Base-by-base conservation (phyloP, 768 basidiomycete genomes). In the Sarcomyxa edulis region DNA sequence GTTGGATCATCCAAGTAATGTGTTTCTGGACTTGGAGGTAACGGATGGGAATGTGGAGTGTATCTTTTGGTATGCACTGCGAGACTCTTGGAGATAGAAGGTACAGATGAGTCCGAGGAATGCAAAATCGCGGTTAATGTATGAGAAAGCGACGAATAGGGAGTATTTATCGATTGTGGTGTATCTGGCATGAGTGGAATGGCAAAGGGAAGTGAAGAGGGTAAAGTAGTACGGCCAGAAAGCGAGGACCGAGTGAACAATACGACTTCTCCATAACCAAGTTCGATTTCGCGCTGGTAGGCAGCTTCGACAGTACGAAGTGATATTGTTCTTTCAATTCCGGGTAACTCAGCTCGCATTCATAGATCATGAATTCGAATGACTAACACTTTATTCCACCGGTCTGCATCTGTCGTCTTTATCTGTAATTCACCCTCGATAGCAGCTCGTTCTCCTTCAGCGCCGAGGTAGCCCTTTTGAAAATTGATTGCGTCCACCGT, bases 381-480 rank as follows among this genome's bases (percentile, higher is more conserved):
- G 37, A 76, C 88, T 69, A 60, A 88, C 89, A 89, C 65, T 65
- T 77, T 77, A 40, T 63, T 59, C 78, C 83, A 86, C 47, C 64
- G 69, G 37, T 64, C 66, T 37, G 68, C 62, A 40, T 72, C 70
- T 24, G 70, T 69, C 40, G 76, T 83, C 60, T 92, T 93, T 48
- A 92, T 66, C 55, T 92, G 90, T 12, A 93, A 68, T 54, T 92
- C 90, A 32, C 91, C 91, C 53, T 91, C 89, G 37, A 93, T 75
- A 7, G 86, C 82, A 10, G 89, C 86, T 43, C 70, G 72, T 58
- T 91, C 89, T 36, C 75, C 85, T 40, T 89, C 86, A 16, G 82
- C 85, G 35, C 91, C 91, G 6, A 93, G 68, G 55, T 75, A 88
- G 8, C 91, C 91, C 51, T 81, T 84, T 62, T 93, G 91, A 51